Evolutionary conservation across 2,329 filamentous ascomycete species (phyloP), one percentile per base, ranked within the genome.

Genomic region (Paecilomyces sp.): DNA sequence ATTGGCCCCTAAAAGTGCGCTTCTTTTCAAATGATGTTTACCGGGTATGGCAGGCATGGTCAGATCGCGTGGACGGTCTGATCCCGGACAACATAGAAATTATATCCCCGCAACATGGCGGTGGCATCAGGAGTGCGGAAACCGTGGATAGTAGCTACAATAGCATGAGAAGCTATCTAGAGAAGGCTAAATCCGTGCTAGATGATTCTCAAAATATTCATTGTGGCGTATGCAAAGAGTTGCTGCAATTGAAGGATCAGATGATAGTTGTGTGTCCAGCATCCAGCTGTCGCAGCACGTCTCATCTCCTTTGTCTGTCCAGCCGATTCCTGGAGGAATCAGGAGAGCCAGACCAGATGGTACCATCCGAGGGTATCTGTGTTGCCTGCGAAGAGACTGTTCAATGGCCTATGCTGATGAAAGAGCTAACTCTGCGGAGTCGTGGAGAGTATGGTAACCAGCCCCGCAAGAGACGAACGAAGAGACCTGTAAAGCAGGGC

Each of bases 1-100:
- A 86, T 54, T 96, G 92, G 93, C 93, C 93, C 22, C 79, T 99
- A 57, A 84, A 84, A 57, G 71, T 97, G 54, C 87, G 89, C 25
- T 93, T 97, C 74, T 93, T 96, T 65, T 80, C 81, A 1, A 76
- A 79, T 2, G 89, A 93, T 61, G 87, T 91, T 0, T 83, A 89
- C 66, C 76, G 76, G 22, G 80, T 83, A 1, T 97, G 93, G 93
- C 71, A 80, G 18, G 79, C 74, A 55, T 87, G 83, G 79, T 81
- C 80, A 53, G 74, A 78, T 2, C 73, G 79, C 1, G 79, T 82
- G 2, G 72, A 80, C 55, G 79, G 81, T 55, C 70, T 77, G 31
- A 66, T 86, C 12, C 77, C 80, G 24, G 66, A 71, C 11, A 78
- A 77, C 2, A 74, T 90, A 12, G 70, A 72, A n/a, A 76, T 90